Evolutionary conservation across 2,329 filamentous ascomycete species (phyloP).

Genomic region (Incumbomyces lentus): DNA sequence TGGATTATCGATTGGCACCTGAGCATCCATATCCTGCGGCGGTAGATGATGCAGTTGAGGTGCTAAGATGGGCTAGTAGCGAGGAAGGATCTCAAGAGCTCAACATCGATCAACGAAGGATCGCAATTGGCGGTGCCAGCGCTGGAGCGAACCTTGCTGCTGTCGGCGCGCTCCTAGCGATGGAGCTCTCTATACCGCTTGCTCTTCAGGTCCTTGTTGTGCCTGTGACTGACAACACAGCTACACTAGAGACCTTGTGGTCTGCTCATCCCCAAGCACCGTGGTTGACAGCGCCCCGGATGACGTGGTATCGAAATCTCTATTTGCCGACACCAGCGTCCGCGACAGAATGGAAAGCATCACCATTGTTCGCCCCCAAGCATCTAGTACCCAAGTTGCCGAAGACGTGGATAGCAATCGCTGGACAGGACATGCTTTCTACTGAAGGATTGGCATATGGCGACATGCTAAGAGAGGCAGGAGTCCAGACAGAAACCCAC

Average conservation of each 20-base stretch:
- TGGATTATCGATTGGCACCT: conserved; percentile 48
- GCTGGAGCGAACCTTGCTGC: conserved; percentile 44
- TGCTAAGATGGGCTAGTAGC: conserved; percentile 37
- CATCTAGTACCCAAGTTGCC: conserved; percentile 42
- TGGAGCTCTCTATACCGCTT: conserved; percentile 28
- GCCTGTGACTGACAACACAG: conserved; percentile 50
- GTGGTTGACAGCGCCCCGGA: conserved; percentile 27
- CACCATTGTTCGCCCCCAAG: conserved; percentile 39
- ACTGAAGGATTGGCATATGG: conserved; percentile 44
- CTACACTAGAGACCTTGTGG: conserved; percentile 24
- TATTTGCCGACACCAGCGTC: conserved; percentile 39
- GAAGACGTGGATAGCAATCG: conserved; percentile 42
- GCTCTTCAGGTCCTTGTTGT: conserved; percentile 44
- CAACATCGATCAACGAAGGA: conserved; percentile 33
- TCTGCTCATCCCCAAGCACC: conserved; percentile 20
- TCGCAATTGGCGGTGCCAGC: conserved; percentile 41
- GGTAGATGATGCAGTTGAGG: conserved; percentile 47
- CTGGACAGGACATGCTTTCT: conserved; percentile 45
- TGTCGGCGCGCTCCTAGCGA: conserved; percentile 41
- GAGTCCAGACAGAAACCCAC: conserved; percentile 39
- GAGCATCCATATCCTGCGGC: conserved; percentile 48
- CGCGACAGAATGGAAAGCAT: conserved; percentile 43
- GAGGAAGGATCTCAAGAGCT: conserved; percentile 30
- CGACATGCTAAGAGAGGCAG: conserved; percentile 35
- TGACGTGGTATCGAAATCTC: conserved; percentile 45